Evolutionary conservation across 2,329 filamentous ascomycete genomes (phyloP).

Genomic region (Microsporum audouinii): DNA sequence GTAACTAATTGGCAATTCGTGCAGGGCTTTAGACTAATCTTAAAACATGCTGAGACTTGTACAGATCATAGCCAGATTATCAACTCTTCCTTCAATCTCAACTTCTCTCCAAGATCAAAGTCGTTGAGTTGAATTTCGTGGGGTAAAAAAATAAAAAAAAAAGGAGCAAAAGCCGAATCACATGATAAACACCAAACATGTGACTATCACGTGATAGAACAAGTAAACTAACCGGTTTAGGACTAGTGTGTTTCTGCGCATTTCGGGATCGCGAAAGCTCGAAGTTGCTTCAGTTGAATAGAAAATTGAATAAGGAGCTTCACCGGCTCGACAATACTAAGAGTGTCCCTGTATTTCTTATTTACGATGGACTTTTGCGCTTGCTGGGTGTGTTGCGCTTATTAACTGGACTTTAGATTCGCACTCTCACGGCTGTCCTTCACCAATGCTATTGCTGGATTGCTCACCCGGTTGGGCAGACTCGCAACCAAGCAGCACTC

Average conservation of each 20-base stretch:
- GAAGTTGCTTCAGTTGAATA: neutral
- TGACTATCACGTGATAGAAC: neutral
- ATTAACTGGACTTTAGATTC: neutral
- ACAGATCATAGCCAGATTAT: neutral
- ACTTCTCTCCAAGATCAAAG: neutral
- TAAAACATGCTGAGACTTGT: constrained; percentile 1
- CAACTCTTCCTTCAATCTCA: neutral
- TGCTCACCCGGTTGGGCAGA: constrained; percentile 2
- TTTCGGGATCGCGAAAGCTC: constrained; percentile 1
- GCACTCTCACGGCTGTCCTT: neutral
- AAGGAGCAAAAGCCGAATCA: neutral
- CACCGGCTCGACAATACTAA: neutral
- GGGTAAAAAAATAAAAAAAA: neutral
- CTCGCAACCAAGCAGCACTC: neutral
- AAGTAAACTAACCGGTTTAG: neutral
- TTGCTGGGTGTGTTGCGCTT: neutral
- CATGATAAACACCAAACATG: neutral
- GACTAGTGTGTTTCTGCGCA: neutral
- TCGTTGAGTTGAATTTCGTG: neutral
- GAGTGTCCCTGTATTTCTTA: neutral
- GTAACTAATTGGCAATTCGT: neutral
- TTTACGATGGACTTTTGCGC: neutral
- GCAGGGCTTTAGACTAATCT: neutral
- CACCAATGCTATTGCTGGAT: constrained; percentile 1
- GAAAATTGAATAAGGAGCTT: neutral